Evolutionary conservation across 2,329 filamentous ascomycete genomes (phyloP), one percentile per base, ranked within the genome.

Genomic region (Cladosporium sphaerospermum): DNA sequence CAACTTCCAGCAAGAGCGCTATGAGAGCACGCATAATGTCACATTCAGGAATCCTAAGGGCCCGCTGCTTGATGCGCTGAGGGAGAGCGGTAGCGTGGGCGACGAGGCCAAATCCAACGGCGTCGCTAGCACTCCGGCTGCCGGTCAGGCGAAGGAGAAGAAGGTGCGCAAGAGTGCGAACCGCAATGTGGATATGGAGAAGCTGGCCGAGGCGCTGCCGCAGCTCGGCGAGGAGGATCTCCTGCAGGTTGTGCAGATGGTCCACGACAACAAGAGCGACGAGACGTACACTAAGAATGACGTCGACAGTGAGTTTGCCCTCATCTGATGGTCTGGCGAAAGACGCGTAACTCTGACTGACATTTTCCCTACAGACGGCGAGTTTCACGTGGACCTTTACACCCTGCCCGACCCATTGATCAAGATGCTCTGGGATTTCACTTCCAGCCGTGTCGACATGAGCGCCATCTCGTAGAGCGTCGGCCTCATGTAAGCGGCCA

Each of bases 211-310:
- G 55, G 90, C 86, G 0, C 77, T 99, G 54, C 84, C 92, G 69
- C 90, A 89, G 75, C 82, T 99, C 23, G 81, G 82, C 59, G 93
- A 99, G 75, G 93, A 99, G 61, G 92, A 97, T 65, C 76, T 99
- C 40, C 78, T 99, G 57, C 88, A 93, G 62, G 89, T 97, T 19
- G 95, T 99, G 56, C 92, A 97, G 75, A 86, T 99, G 82, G 92
- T 99, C 57, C 93, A 97, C 71, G 93, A 99, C 73, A 89, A 96
- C 75, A 97, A 97, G 78, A 85, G 83, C 1, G 82, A 89, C 5
- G 90, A 96, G 59, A 96, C 92, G 1, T 97, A 96, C 73, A 95
- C 92, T 46, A 91, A 95, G 75, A 97, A 96, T 64, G 95, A 99
- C 71, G 82, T 96, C 54, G 93, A 99, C 66, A 87, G 89, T 95